A percentile compares a stretch with the other conserved stretches of the same genome.
Evolutionary conservation across 2,329 filamentous ascomycete species (phyloP).

Genomic region (Sclerotinia spermophila): DNA sequence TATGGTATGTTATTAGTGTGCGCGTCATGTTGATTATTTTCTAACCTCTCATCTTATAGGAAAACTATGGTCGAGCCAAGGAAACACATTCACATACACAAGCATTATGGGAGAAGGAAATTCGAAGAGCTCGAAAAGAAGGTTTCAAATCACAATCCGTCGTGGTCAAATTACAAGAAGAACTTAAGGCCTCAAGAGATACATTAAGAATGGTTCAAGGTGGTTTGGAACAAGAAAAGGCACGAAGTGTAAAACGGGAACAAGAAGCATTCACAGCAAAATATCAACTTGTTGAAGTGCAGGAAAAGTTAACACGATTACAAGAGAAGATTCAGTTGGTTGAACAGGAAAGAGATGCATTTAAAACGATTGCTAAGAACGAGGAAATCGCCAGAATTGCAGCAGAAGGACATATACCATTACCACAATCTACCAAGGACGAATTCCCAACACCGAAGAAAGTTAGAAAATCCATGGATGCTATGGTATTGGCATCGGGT

Average conservation of each 20-base stretch:
- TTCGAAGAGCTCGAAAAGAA: slow-evolving; percentile 65
- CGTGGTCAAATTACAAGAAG: slow-evolving; percentile 69
- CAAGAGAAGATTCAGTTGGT: slow-evolving; percentile 60
- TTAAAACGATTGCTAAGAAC: slow-evolving; percentile 68
- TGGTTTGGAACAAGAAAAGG: slow-evolving; percentile 59
- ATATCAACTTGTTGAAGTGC: slow-evolving; percentile 60
- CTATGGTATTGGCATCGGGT: slow-evolving; percentile 52
- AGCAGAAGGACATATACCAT: slow-evolving; percentile 64
- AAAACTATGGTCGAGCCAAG: slow-evolving; percentile 66
- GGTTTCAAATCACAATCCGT: slow-evolving; percentile 70
- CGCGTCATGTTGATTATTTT: slow-evolving; percentile 23
- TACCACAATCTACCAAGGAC: slow-evolving; percentile 48
- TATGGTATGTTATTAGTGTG: slow-evolving; percentile 53
- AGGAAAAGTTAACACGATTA: slow-evolving; percentile 64
- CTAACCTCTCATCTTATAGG: slow-evolving; percentile 44
- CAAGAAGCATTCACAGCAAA: slow-evolving; percentile 67
- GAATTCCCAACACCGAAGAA: slow-evolving; percentile 62
- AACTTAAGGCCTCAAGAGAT: slow-evolving; percentile 59
- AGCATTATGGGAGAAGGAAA: slow-evolving; percentile 70
- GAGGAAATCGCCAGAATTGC: slow-evolving; percentile 71
- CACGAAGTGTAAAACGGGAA: slow-evolving; percentile 57
- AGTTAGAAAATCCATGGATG: slow-evolving; percentile 43
- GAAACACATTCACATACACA: slow-evolving; percentile 65
- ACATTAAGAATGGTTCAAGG: slow-evolving; percentile 54
- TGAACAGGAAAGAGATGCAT: slow-evolving; percentile 71